These are phyloP conservation scores for Scheffersomyces amazonensis DNA, from an alignment of 805 yeast species.

Conservation along the genomic window DNA sequence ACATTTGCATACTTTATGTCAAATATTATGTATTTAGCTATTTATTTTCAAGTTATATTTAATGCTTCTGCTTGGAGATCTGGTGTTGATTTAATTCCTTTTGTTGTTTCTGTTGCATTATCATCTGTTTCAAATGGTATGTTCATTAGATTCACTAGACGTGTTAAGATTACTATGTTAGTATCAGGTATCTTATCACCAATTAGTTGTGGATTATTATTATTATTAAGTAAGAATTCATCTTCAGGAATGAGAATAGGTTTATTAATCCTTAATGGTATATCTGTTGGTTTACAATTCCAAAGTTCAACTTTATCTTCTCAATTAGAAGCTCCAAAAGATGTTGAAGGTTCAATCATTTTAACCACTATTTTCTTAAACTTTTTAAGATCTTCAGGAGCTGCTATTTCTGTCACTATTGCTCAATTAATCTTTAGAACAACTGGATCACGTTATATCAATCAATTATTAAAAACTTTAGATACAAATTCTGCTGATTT, in stretches of 20 bases:
- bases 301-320: conserved; percentile 34
- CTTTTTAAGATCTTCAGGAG: conserved; percentile 29
- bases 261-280: conserved; percentile 28
- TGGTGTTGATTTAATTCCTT: conserved; percentile 35
- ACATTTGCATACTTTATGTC: conserved; percentile 41
- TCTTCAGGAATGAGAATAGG: conserved; percentile 25
- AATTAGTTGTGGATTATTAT: conserved; percentile 32
- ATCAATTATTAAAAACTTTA: conserved; percentile 4
- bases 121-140: conserved; percentile 29
- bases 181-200: conserved; percentile 28
- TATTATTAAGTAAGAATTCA: conserved; percentile 22
- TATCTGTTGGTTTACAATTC: conserved; percentile 34
- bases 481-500: conserved; percentile 11
- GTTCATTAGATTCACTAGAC: conserved; percentile 24
- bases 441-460: conserved; percentile 15
- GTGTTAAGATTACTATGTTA: conserved; percentile 30
- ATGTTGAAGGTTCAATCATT: conserved; percentile 35
- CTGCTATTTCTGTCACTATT: conserved; percentile 27
- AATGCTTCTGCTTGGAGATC: conserved; percentile 33
- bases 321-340: conserved; percentile 34
- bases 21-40: conserved; percentile 28
- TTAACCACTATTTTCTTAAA: conserved; percentile 31
- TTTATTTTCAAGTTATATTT: conserved; percentile 39
- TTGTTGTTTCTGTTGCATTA: conserved; percentile 30
- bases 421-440: conserved; percentile 30